Conservation (phyloP, 192 early-diverging fungal genomes). For the Backusella parvicylindrica region DNA sequence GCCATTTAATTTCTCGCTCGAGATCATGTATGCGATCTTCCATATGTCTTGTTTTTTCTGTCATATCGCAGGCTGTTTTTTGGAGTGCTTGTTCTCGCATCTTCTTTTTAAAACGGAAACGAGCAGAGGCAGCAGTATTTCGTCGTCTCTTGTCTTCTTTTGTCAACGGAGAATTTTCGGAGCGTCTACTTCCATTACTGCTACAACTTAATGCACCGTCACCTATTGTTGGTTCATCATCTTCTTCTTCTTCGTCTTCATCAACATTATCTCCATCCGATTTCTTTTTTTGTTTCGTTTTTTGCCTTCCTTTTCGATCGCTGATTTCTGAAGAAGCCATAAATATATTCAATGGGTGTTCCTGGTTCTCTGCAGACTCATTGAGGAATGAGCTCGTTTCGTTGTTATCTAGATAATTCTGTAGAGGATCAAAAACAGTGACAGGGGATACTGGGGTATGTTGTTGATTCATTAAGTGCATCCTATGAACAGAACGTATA, state of each 20-base stretch:
- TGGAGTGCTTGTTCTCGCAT: slow-evolving; percentile 81
- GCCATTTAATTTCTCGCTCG: slow-evolving; percentile 89
- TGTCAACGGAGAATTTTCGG: background rate
- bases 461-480: background rate
- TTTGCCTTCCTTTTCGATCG: background rate
- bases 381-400: background rate
- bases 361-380: background rate
- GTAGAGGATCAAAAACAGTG: background rate
- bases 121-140: slow-evolving; percentile 91
- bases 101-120: slow-evolving; percentile 95
- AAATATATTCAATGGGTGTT: background rate
- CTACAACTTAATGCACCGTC: slow-evolving; percentile 3
- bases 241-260: background rate
- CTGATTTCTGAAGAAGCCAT: background rate
- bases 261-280: background rate
- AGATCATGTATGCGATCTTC: slow-evolving; percentile 79
- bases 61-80: slow-evolving; percentile 79
- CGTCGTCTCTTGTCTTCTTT: slow-evolving; percentile 85
- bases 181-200: slow-evolving; percentile 1
- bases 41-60: slow-evolving; percentile 64
- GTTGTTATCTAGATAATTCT: background rate
- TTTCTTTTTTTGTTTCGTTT: background rate
- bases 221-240: background rate
- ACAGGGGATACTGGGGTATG: background rate
- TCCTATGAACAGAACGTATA: background rate